Percentiles rank a stretch among this genome's conserved stretches.
These are phyloP conservation scores for Coniochaeta prunicola DNA, from an alignment of 2,329 filamentous ascomycete species.

Conservation along the genomic window DNA sequence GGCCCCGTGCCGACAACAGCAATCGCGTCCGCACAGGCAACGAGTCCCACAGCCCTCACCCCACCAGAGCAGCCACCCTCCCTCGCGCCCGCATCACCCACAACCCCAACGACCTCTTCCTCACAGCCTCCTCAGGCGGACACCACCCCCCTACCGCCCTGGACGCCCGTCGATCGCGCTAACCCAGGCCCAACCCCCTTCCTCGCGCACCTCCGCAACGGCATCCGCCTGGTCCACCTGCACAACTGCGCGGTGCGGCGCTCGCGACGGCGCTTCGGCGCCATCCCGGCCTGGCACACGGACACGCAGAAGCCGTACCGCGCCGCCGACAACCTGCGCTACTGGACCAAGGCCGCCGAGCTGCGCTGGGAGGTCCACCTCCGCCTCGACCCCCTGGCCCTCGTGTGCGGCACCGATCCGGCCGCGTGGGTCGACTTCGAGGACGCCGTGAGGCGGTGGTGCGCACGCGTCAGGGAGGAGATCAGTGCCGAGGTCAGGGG, in stretches of 20 bases:
- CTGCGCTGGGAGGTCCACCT: slow-evolving; percentile 85
- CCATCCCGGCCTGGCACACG: slow-evolving; percentile 83
- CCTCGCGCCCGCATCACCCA: slow-evolving; percentile 32
- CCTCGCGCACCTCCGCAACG: slow-evolving; percentile 66
- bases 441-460: slow-evolving; percentile 76
- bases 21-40: slow-evolving; percentile 4
- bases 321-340: slow-evolving; percentile 85
- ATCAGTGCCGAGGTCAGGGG: slow-evolving; percentile 58
- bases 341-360: slow-evolving; percentile 94
- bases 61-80: slow-evolving; percentile 5
- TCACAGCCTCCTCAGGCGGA: slow-evolving; percentile 33
- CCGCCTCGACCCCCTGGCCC: slow-evolving; percentile 75
- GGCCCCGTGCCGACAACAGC: background rate
- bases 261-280: slow-evolving; percentile 79
- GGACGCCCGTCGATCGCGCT: slow-evolving; percentile 48
- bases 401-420: slow-evolving; percentile 67
- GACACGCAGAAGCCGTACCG: slow-evolving; percentile 94
- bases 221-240: slow-evolving; percentile 72
- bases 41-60: background rate
- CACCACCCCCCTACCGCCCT: slow-evolving; percentile 56
- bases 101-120: slow-evolving; percentile 5
- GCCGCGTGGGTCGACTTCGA: slow-evolving; percentile 79
- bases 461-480: slow-evolving; percentile 73
- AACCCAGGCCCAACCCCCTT: slow-evolving; percentile 57
- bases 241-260: slow-evolving; percentile 86